phyloP scores from a whole-genome alignment of 495 filamentous ascomycete species.

The Xylaria nigripes region DNA sequence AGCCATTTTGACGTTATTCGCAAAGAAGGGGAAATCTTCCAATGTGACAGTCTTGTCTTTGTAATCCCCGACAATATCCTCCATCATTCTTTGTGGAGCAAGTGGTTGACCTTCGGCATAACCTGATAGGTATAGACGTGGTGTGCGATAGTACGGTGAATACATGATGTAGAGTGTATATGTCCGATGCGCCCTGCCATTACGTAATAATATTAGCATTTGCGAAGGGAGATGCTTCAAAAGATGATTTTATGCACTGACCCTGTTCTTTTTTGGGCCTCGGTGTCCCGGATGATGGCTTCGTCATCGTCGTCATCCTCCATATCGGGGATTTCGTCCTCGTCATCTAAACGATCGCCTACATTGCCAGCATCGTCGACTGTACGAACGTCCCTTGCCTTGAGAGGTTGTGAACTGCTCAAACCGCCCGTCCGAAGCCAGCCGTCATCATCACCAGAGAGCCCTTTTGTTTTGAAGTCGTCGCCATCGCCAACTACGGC shows the following conservation, averaged over 20 bases:
- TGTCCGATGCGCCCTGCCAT: constrained; percentile 65
- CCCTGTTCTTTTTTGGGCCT: constrained; percentile 54
- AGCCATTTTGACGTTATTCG: constrained; percentile 81
- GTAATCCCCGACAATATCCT: constrained; percentile 98
- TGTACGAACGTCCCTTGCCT: constrained; percentile 72
- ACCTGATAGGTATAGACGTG: constrained; percentile 89
- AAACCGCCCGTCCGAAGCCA: constrained; percentile 83
- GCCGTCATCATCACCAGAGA: constrained; percentile 67
- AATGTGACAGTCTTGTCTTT: constrained; percentile 99
- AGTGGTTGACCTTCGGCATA: constrained; percentile 83
- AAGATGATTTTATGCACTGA: constrained; percentile 36
- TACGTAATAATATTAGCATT: constrained; percentile 5
- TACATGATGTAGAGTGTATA: constrained; percentile 99
- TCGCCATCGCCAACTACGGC: constrained; percentile 73
- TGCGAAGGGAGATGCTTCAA: neutral
- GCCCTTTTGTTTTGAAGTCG: constrained; percentile 45
- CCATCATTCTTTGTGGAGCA: constrained; percentile 88
- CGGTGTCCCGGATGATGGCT: constrained; percentile 82
- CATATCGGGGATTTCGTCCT: constrained; percentile 95
- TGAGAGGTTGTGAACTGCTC: constrained; percentile 61
- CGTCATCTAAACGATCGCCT: constrained; percentile 62
- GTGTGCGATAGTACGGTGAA: constrained; percentile 91
- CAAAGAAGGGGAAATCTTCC: constrained; percentile 92
- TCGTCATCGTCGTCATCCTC: constrained; percentile 98
- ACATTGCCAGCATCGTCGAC: constrained; percentile 74